Evolutionary conservation across 169 alveolate genomes (phyloP).

Genomic region (Cyclospora cayetanensis): DNA sequence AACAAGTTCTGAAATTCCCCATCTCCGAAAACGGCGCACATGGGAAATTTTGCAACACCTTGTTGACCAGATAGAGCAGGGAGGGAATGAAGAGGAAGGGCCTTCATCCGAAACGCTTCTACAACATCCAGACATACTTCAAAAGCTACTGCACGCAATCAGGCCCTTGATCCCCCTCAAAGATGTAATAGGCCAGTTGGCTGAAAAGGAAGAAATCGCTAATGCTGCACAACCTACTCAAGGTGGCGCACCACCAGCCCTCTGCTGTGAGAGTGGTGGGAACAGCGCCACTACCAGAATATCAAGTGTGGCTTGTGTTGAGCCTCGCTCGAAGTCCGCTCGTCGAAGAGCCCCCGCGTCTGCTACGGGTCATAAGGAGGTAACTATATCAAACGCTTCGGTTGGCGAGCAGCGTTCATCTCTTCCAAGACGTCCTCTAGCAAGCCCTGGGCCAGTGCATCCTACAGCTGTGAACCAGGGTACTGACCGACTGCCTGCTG

Average conservation of each 20-base stretch:
- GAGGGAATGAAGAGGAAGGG: neutral
- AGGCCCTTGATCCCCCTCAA: constrained; percentile 17
- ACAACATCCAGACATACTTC: constrained; percentile 31
- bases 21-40: constrained; percentile 50
- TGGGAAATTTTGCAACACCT: constrained; percentile 58
- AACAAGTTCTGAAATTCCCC: neutral
- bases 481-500: too few relatives aligned
- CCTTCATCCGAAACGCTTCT: constrained; percentile 6
- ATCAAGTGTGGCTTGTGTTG: neutral
- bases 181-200: neutral
- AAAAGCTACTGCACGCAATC: constrained; percentile 12
- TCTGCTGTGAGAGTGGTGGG: too few relatives aligned
- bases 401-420: too few relatives aligned
- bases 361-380: too few relatives aligned
- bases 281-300: too few relatives aligned
- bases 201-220: neutral
- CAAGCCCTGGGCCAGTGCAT: too few relatives aligned
- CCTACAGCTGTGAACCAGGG: too few relatives aligned
- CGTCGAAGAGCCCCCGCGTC: too few relatives aligned
- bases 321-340: neutral
- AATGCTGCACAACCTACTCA: neutral
- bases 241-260: too few relatives aligned
- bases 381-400: too few relatives aligned
- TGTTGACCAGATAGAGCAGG: constrained; percentile 28
- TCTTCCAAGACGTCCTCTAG: too few relatives aligned